Evolutionary conservation across 805 yeast genomes (phyloP).

Genomic region (Saccharomycopsis sp.): DNA sequence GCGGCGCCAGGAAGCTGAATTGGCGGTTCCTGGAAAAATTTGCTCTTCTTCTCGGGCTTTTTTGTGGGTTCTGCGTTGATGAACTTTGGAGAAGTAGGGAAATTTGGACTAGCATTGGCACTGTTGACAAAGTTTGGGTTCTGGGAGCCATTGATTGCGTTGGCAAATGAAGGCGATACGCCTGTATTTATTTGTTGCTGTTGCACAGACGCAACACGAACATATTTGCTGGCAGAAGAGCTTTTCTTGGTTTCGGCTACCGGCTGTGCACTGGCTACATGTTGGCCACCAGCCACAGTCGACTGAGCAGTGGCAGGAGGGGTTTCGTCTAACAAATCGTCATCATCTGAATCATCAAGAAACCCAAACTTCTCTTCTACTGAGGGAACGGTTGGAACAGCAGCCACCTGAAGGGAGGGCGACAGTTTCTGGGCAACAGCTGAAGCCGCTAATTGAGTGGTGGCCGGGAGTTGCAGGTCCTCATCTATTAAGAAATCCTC

Average conservation of each 20-base stretch:
- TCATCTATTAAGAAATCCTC: background rate
- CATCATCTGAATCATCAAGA: slow-evolving; percentile 3
- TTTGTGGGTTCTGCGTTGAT: background rate
- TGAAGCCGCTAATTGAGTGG: no score
- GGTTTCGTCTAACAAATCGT: slow-evolving; percentile 2
- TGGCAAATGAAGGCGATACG: background rate
- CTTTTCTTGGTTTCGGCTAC: background rate
- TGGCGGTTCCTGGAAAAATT: slow-evolving; percentile 14
- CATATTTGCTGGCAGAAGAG: background rate
- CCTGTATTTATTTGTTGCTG: background rate
- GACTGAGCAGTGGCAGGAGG: background rate
- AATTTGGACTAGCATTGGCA: background rate
- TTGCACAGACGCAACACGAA: background rate
- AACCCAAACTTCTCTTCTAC: slow-evolving; percentile 8
- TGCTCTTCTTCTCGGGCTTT: background rate
- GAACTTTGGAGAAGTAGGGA: background rate
- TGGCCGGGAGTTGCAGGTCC: background rate
- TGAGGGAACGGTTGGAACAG: no score
- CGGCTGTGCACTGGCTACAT: background rate
- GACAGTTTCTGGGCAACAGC: no score
- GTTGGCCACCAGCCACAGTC: background rate
- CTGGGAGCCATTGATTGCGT: background rate
- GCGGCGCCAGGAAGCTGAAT: slow-evolving; percentile 1
- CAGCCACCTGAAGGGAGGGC: no score
- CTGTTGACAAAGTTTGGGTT: background rate